phyloP scores from a whole-genome alignment of 2,329 filamentous ascomycete genomes.

The Pseudonectria buxi region DNA sequence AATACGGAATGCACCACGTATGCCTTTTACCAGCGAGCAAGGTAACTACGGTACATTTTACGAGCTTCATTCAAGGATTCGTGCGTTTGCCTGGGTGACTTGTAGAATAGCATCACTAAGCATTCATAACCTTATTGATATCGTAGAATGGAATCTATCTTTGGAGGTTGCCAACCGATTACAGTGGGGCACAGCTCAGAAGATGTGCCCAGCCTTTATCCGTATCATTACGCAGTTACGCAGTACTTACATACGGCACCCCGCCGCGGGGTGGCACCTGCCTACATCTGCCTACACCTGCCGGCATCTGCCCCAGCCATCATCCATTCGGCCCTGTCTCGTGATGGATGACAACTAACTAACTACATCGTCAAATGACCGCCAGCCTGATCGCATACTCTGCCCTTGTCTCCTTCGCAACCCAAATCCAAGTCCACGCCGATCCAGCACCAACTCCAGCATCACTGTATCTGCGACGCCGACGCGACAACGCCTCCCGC shows the following conservation, averaged over 20 bases:
- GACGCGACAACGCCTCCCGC: not conserved
- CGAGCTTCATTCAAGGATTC: no score
- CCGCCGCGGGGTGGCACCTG: slow-evolving; percentile 18
- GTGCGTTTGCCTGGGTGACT: no score
- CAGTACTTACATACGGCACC: slow-evolving; percentile 11
- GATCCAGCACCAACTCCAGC: not conserved
- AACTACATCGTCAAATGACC: slow-evolving; percentile 17
- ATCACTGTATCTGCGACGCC: not conserved
- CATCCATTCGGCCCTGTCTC: slow-evolving; percentile 11
- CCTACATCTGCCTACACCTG: slow-evolving; percentile 14
- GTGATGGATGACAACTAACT: slow-evolving; percentile 13
- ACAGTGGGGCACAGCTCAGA: slow-evolving; percentile 6
- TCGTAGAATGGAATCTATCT: no score
- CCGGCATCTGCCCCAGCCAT: slow-evolving; percentile 16
- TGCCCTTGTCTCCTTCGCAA: slow-evolving; percentile 14
- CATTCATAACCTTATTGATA: no score
- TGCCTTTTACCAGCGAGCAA: no score
- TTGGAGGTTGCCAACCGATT: no score
- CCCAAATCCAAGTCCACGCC: slow-evolving; percentile 8
- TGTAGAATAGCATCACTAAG: no score
- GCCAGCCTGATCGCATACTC: not conserved
- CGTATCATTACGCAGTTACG: no score
- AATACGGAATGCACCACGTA: no score
- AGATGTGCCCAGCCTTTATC: no score
- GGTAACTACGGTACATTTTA: no score